Evolutionary conservation across 1,284 basidiomycete genomes (phyloP).

Genomic region (Puccinia polysora): DNA sequence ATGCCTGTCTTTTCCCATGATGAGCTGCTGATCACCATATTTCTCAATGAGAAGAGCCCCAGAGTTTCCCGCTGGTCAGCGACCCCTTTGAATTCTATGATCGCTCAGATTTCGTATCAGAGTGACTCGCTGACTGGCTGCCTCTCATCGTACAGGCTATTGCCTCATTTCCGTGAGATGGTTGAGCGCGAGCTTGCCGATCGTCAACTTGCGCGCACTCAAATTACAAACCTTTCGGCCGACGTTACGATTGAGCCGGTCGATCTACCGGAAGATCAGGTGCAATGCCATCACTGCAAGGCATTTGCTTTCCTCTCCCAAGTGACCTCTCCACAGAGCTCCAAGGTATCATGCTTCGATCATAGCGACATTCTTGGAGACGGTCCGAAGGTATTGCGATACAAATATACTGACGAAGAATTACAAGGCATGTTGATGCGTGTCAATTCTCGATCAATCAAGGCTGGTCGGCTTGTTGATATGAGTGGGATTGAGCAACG

Average conservation of each 20-base stretch:
- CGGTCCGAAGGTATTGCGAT: conserved; percentile 58
- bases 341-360: conserved; percentile 66
- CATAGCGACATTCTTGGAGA: conserved; percentile 58
- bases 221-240: conserved; percentile 56
- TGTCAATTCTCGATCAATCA: conserved; percentile 41
- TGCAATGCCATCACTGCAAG: conserved; percentile 91
- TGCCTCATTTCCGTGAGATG: conserved; percentile 80
- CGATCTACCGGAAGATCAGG: conserved; percentile 76
- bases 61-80: conserved; percentile 76
- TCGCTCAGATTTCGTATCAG: too few relatives aligned
- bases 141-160: conserved; percentile 59
- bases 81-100: not conserved
- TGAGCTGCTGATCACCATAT: conserved; percentile 90
- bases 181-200: conserved; percentile 71
- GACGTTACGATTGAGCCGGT: conserved; percentile 68
- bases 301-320: conserved; percentile 81
- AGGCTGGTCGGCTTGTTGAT: conserved; percentile 38
- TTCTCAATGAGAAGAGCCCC: conserved; percentile 85
- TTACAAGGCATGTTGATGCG: conserved; percentile 53
- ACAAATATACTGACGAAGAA: conserved; percentile 75
- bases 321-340: conserved; percentile 54
- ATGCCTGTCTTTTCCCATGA: conserved; percentile 97
- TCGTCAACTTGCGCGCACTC: conserved; percentile 56
- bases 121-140: too few relatives aligned
- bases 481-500: conserved; percentile 39